Conservation (phyloP, 2,329 filamentous ascomycete species). For the Fonsecaea multimorphosa region DNA sequence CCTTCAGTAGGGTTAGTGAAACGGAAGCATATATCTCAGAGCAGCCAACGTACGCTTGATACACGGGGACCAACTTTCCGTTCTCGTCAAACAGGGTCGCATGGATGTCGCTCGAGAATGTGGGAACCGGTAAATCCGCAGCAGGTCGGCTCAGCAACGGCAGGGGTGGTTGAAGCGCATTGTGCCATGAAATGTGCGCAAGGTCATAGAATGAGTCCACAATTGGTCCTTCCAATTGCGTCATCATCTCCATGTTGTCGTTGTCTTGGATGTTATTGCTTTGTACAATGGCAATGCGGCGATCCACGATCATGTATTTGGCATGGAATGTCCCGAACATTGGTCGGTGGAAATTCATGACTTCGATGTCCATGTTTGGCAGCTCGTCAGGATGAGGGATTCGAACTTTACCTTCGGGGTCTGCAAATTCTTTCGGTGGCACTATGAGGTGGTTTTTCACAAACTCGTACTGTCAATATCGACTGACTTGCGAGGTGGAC, state of each 20-base stretch:
- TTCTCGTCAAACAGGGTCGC: slow-evolving; percentile 36
- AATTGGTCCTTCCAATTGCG: slow-evolving; percentile 75
- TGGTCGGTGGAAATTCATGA: slow-evolving; percentile 74
- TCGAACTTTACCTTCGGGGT: slow-evolving; percentile 57
- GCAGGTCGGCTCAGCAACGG: slow-evolving; percentile 63
- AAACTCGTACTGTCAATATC: slow-evolving; percentile 1
- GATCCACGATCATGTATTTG: slow-evolving; percentile 79
- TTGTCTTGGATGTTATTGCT: slow-evolving; percentile 83
- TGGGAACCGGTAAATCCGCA: slow-evolving; percentile 40
- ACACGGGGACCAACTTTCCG: slow-evolving; percentile 23
- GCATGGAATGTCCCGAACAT: slow-evolving; percentile 76
- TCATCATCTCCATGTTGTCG: slow-evolving; percentile 82
- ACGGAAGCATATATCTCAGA: not conserved
- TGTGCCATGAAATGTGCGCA: slow-evolving; percentile 74
- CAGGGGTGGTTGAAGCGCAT: slow-evolving; percentile 64
- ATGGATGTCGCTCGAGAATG: slow-evolving; percentile 31
- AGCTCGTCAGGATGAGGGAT: slow-evolving; percentile 70
- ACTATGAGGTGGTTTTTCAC: slow-evolving; percentile 70
- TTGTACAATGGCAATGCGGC: slow-evolving; percentile 71
- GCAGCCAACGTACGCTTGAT: slow-evolving; percentile 26
- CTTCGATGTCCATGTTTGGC: slow-evolving; percentile 73
- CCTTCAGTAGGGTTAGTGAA: slow-evolving; percentile 18
- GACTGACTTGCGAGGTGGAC: slow-evolving; percentile 51
- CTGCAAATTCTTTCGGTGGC: slow-evolving; percentile 62
- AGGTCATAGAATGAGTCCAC: slow-evolving; percentile 78